Percentiles rank a stretch among this genome's conserved stretches.
Conservation (phyloP, 1,139 yeast species). For the Protomyces lactucae-debilis region DNA sequence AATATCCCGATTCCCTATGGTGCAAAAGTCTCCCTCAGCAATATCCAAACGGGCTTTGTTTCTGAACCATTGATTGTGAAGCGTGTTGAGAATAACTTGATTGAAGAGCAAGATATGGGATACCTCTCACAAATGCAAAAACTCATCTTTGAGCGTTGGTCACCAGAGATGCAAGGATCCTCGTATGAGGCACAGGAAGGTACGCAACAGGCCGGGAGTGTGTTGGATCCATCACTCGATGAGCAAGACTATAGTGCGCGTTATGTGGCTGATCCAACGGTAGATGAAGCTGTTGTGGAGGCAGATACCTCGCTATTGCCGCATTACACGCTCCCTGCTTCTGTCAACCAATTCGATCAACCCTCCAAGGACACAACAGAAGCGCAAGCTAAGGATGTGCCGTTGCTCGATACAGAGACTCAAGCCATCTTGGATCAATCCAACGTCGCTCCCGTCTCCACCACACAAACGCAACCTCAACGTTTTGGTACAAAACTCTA, state of each 20-base stretch:
- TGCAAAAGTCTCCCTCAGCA: slow-evolving; percentile 5
- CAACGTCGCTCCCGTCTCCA: too few relatives aligned
- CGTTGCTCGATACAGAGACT: too few relatives aligned
- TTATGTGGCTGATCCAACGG: neutral
- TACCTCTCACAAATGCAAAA: slow-evolving; percentile 26
- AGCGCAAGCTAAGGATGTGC: neutral
- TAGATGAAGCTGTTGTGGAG: neutral
- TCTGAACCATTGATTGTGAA: slow-evolving; percentile 22
- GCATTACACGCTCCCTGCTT: neutral
- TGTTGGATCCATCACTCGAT: neutral
- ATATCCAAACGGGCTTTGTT: slow-evolving; percentile 1
- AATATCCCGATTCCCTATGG: slow-evolving; percentile 23
- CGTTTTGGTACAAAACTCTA: neutral
- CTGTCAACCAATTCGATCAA: neutral
- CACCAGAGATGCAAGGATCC: neutral
- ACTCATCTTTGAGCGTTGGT: slow-evolving; percentile 13
- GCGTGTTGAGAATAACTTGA: slow-evolving; percentile 26
- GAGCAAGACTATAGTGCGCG: neutral
- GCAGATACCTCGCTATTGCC: neutral
- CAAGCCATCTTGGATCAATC: too few relatives aligned
- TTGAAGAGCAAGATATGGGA: slow-evolving; percentile 13
- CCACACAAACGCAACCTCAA: too few relatives aligned
- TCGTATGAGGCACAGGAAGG: slow-evolving; percentile 3
- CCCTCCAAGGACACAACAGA: neutral
- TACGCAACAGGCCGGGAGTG: neutral